Percentiles rank a stretch among this genome's conserved stretches.
Conservation (phyloP, 768 basidiomycete species). For the Cytidiella melzeri region DNA sequence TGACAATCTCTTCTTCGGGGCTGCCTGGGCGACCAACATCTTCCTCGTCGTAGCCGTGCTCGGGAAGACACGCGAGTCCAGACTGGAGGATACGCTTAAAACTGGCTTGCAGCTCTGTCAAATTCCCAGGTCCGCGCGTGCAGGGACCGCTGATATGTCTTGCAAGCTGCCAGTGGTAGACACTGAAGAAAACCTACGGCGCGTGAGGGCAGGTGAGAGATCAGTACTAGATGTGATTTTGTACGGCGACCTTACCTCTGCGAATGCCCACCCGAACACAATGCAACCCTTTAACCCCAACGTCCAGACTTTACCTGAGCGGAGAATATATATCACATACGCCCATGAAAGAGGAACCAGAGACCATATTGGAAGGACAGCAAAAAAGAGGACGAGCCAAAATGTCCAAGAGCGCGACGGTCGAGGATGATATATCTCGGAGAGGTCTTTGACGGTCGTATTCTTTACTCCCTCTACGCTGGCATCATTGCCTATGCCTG, state of each 20-base stretch:
- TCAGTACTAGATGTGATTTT: background rate
- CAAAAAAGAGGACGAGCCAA: conserved; percentile 49
- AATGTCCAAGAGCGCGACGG: conserved; percentile 41
- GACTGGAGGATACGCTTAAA: conserved; percentile 59
- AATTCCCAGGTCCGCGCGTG: conserved; percentile 38
- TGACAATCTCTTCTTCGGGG: conserved; percentile 51
- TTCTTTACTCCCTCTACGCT: background rate
- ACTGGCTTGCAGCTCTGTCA: conserved; percentile 50
- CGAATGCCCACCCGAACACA: conserved; percentile 45
- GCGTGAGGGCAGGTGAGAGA: conserved; percentile 3
- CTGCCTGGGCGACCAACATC: conserved; percentile 47
- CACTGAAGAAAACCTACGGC: conserved; percentile 58
- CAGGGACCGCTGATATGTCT: conserved; percentile 41
- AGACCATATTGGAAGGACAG: conserved; percentile 62
- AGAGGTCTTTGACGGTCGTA: conserved; percentile 11
- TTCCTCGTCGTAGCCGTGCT: conserved; percentile 51
- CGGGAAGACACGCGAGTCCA: conserved; percentile 52
- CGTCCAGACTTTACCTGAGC: conserved; percentile 35
- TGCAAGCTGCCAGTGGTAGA: conserved; percentile 53
- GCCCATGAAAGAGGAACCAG: conserved; percentile 59
- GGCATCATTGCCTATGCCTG: background rate
- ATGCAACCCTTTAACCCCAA: conserved; percentile 33
- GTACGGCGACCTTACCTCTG: conserved; percentile 43
- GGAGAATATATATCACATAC: conserved; percentile 46
- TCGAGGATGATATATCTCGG: conserved; percentile 30